Base-by-base conservation (phyloP, 495 filamentous ascomycete genomes). In the Aspergillus carlsbadensis region DNA sequence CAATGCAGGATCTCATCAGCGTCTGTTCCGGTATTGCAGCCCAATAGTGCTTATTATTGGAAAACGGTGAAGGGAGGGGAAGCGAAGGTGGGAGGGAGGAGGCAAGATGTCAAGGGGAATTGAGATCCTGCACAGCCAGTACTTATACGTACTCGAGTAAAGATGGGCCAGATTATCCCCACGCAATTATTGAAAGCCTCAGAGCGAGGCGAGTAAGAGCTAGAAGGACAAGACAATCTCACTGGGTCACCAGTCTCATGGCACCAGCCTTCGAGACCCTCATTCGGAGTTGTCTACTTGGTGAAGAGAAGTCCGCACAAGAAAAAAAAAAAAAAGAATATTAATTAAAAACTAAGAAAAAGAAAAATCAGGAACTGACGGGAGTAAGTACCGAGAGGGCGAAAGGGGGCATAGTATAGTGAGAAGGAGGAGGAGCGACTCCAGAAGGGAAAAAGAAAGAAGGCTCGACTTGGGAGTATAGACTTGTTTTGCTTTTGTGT, bases 61-160 rank as follows among this genome's bases (percentile, higher is more conserved):
- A 36, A 43, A 45, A 56, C 34, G 42, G 24, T n/a, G 36, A 45
- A 24, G 49, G 37, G 39, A 50, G 47, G 47, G 21, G 42, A 18
- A 43, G 29, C 35, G 29, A 51, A 34, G 42, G 35, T 36, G 56
- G 48, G 45, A 46, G 24, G 11, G 22, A 20, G 45, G 35, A 35
- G 35, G 10, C 6, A 57, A 51, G 22, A 41, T 31, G 36, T 21
- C 35, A 5, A 17, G 36, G 11, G n/a, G 22, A 36, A 52, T 22
- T 36, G 37, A 54, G 61, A 58, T 57, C 42, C 54, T 31, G 49
- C 44, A 33, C 47, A 48, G 47, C 53, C 56, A 58, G 52, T 60
- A 65, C 62, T 65, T 65, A 61, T 65, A 65, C 14, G 48, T 20
- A 13, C 10, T 39, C 43, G 33, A 17, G 11, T 21, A 35, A 48